These are phyloP conservation scores for Beauveria sp. DNA, from an alignment of 2,329 filamentous ascomycete species.

Conservation along the genomic window DNA sequence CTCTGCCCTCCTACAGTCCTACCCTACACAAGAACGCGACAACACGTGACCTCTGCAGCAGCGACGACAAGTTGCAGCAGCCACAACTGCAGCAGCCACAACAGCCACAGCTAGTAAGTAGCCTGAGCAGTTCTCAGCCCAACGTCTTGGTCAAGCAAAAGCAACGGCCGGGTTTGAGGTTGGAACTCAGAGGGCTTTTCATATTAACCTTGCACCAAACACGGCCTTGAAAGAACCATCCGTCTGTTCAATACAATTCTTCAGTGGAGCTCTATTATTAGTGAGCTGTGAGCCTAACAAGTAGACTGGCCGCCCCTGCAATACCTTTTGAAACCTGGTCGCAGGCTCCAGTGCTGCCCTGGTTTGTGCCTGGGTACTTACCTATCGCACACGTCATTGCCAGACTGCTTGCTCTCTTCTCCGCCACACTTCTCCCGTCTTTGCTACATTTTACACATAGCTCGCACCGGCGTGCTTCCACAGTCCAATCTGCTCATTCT, in stretches of 20 bases:
- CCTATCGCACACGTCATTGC: conserved; percentile 8
- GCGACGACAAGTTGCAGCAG: not conserved
- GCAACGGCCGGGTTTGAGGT: not conserved
- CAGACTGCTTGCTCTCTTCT: conserved; percentile 2
- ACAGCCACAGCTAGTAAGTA: not conserved
- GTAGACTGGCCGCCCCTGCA: not conserved
- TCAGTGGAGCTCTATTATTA: no score
- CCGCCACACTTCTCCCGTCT: not conserved
- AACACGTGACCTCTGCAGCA: not conserved
- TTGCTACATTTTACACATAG: not conserved
- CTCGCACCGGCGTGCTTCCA: not conserved
- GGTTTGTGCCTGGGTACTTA: not conserved
- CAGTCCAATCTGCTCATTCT: not conserved
- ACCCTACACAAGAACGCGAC: not conserved
- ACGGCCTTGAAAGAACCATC: not conserved
- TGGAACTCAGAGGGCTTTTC: not conserved
- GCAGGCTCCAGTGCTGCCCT: not conserved
- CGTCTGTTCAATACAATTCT: no score
- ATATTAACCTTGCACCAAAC: not conserved
- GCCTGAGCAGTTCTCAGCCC: not conserved
- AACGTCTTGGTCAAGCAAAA: not conserved
- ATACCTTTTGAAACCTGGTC: not conserved
- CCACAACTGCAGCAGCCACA: not conserved
- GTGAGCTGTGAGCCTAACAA: not conserved
- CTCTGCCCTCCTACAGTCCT: not conserved